Evolutionary conservation across 139 green algal species (phyloP).

Genomic region (Zygnema cylindricum): DNA sequence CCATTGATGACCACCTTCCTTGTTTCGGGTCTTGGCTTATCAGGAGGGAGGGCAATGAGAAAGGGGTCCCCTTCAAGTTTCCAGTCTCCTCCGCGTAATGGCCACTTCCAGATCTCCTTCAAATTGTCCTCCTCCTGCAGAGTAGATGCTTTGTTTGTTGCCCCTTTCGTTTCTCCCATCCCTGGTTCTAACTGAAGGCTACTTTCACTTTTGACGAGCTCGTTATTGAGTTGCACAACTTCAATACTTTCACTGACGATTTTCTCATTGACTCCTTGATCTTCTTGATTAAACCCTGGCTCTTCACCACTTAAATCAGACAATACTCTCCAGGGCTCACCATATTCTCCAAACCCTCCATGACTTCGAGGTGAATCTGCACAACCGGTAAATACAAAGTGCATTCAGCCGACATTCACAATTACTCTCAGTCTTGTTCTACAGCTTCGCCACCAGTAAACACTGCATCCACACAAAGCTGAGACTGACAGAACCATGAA

Average conservation of each 20-base stretch:
- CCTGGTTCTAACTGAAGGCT: too few species aligned
- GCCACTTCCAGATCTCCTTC: background rate
- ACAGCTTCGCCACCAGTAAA: too few species aligned
- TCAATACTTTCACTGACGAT: background rate
- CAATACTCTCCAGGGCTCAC: background rate
- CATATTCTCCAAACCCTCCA: background rate
- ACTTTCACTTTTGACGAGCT: background rate
- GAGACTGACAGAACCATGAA: too few species aligned
- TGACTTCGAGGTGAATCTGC: background rate
- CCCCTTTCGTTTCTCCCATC: too few species aligned
- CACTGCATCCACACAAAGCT: too few species aligned
- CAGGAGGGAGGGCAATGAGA: background rate
- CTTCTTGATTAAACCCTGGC: background rate
- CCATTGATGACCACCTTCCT: constrained; percentile 12
- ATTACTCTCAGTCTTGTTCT: too few species aligned
- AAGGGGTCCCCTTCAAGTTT: background rate
- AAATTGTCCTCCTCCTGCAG: background rate
- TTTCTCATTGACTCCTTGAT: background rate
- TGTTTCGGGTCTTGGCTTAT: background rate
- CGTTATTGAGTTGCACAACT: background rate
- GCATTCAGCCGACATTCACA: too few species aligned
- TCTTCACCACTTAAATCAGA: background rate
- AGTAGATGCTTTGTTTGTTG: too few species aligned
- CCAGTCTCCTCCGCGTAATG: constrained; percentile 18
- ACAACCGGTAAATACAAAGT: too few species aligned